A percentile compares a stretch with the other conserved stretches of the same genome.
phyloP scores from a whole-genome alignment of 2,329 filamentous ascomycete genomes.

The Colletotrichum lentis region DNA sequence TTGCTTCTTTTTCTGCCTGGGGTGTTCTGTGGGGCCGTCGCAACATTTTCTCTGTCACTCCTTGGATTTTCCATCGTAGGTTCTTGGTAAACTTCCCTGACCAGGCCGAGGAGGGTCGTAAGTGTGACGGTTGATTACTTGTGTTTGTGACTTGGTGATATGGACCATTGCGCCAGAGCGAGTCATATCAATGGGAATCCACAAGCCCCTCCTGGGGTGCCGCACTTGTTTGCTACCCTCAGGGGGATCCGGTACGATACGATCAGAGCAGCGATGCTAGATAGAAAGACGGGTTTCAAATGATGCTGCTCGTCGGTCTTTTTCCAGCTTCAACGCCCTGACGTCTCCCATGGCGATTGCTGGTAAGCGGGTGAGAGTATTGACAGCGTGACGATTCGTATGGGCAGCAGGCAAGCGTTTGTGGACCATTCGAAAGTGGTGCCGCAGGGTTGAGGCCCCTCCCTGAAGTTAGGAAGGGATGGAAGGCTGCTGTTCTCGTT shows the following conservation, averaged over 20 bases:
- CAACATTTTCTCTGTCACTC: background rate
- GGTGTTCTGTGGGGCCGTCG: background rate
- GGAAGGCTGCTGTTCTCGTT: too few relatives aligned
- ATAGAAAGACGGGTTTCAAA: background rate
- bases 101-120: background rate
- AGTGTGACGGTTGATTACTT: background rate
- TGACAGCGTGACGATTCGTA: background rate
- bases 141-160: too few relatives aligned
- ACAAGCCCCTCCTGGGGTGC: background rate
- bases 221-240: background rate
- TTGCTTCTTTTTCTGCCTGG: background rate
- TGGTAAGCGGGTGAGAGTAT: background rate
- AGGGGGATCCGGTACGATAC: background rate
- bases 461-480: conserved; percentile 7
- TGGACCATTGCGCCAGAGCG: background rate
- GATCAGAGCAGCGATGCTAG: background rate
- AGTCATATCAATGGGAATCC: background rate
- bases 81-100: background rate
- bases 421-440: conserved; percentile 2
- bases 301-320: background rate
- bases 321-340: background rate
- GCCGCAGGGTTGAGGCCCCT: conserved; percentile 8
- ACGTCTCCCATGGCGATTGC: background rate
- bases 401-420: background rate
- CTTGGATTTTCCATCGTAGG: background rate